Evolutionary conservation across 345 rosid species (phyloP).

Genomic region (Cardamine chenopodiifolia): DNA sequence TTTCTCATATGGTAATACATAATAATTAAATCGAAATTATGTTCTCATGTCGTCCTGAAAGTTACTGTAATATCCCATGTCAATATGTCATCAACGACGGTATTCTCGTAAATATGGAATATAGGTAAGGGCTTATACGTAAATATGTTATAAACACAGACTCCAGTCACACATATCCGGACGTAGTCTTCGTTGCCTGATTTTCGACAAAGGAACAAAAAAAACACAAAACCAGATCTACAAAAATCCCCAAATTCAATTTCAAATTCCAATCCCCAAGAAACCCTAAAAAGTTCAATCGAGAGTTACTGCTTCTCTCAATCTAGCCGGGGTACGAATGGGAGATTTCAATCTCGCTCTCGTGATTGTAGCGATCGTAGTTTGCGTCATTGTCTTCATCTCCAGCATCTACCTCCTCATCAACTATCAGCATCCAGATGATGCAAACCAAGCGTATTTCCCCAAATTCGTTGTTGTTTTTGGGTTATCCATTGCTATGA

Average conservation of each 20-base stretch:
- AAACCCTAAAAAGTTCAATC: conserved; percentile 36
- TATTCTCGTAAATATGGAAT: not conserved
- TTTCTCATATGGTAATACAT: too few relatives aligned
- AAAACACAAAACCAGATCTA: conserved; percentile 40
- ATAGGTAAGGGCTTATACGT: conserved; percentile 3
- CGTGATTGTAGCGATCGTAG: conserved; percentile 82
- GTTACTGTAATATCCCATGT: conserved; percentile 12
- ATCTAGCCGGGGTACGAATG: conserved; percentile 54
- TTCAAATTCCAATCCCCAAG: conserved; percentile 6
- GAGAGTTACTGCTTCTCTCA: conserved; percentile 2
- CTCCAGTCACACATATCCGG: conserved; percentile 39
- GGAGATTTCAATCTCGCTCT: conserved; percentile 98
- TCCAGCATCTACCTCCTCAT: conserved; percentile 93
- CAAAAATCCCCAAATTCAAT: conserved; percentile 13
- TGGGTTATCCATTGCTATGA: conserved; percentile 80
- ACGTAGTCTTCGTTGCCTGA: conserved; percentile 23
- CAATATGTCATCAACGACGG: conserved; percentile 9
- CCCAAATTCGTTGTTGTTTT: conserved; percentile 95
- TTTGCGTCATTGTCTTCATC: conserved; percentile 78
- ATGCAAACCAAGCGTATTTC: conserved; percentile 94
- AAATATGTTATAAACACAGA: not conserved
- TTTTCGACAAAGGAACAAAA: conserved; percentile 5
- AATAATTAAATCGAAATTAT: too few relatives aligned
- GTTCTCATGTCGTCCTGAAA: not conserved
- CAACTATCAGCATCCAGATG: conserved; percentile 98